These are phyloP conservation scores for Alloteropsis semialata DNA, from an alignment of 176 grass and related monocot genomes.

Conservation along the genomic window DNA sequence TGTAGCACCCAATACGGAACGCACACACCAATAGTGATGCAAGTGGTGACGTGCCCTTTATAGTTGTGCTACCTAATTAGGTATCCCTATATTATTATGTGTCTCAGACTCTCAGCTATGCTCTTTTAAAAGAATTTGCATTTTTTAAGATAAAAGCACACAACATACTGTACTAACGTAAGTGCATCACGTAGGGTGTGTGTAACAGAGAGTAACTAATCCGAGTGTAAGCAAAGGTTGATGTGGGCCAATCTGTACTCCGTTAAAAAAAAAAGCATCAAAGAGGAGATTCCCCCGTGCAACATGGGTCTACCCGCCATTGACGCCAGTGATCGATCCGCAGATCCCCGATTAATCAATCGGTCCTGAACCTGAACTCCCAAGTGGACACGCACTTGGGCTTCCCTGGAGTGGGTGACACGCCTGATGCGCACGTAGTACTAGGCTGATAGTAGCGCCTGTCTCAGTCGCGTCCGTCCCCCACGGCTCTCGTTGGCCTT, in stretches of 20 bases:
- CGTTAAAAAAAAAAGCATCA: background rate
- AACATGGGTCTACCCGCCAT: background rate
- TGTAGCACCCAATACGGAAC: background rate
- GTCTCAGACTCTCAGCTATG: no score
- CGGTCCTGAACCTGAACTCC: background rate
- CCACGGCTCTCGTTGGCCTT: background rate
- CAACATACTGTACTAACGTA: background rate
- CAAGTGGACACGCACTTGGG: background rate
- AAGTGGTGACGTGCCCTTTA: background rate
- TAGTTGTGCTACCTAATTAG: no score
- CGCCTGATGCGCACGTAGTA: background rate
- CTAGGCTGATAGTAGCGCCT: background rate
- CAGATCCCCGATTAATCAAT: background rate
- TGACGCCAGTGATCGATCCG: background rate
- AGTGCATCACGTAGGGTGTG: background rate
- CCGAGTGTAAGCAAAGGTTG: background rate
- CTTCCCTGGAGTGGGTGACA: background rate
- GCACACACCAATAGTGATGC: background rate
- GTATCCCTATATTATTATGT: no score
- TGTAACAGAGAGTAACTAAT: no score
- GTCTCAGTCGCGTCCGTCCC: conserved; percentile 21
- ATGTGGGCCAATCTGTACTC: background rate
- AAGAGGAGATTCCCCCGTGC: background rate
- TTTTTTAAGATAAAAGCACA: no score
- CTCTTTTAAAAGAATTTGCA: no score